These are phyloP conservation scores for Trametes versicolor DNA, from an alignment of 1,284 basidiomycete genomes.

Conservation along the genomic window DNA sequence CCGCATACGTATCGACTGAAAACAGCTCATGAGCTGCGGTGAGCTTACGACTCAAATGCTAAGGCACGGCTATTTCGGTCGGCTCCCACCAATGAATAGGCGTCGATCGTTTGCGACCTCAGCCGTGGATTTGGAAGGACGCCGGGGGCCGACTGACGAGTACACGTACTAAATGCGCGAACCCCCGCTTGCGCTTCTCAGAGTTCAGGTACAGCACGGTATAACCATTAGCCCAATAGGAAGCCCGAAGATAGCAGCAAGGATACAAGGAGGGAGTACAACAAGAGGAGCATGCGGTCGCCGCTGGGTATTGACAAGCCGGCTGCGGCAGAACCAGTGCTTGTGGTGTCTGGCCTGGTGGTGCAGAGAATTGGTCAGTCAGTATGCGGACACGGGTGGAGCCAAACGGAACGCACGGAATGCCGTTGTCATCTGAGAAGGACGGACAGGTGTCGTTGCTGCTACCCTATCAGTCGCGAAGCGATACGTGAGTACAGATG, in stretches of 20 bases:
- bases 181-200: not conserved
- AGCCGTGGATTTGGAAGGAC: conserved; percentile 7
- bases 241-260: conserved; percentile 22
- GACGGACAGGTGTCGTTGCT: conserved; percentile 71
- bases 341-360: conserved; percentile 19
- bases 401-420: conserved; percentile 62
- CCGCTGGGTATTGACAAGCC: conserved; percentile 13
- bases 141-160: conserved; percentile 9
- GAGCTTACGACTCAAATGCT: not conserved
- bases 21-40: not conserved
- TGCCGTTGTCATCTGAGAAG: conserved; percentile 72
- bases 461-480: conserved; percentile 48
- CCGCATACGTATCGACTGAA: not conserved
- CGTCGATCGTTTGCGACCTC: conserved; percentile 13
- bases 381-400: not conserved
- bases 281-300: conserved; percentile 24
- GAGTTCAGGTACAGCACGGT: conserved; percentile 7
- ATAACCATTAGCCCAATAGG: conserved; percentile 21
- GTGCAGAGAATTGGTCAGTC: not conserved
- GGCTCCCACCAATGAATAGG: conserved; percentile 7
- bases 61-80: not conserved
- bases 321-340: conserved; percentile 16
- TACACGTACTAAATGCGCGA: conserved; percentile 6
- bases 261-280: conserved; percentile 30
- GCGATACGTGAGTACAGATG: not conserved